Evolutionary conservation across 768 basidiomycete genomes (phyloP), one percentile per base, ranked within the genome.

Genomic region (Tulasnella sp.): DNA sequence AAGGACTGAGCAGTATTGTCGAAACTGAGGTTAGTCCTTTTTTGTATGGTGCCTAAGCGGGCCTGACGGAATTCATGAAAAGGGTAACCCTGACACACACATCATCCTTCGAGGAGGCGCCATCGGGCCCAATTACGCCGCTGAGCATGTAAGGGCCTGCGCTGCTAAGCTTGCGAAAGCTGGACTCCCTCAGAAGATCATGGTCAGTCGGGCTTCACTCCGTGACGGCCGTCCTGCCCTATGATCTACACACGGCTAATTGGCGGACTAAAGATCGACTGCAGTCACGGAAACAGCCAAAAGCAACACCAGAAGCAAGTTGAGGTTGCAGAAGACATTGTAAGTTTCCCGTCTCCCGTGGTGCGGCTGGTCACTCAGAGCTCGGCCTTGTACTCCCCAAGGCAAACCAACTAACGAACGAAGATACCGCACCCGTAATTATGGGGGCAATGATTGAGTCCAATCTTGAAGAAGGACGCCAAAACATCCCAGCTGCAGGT

Each of bases 401-500:
- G 94, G 92, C 91, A 24, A 88, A 86, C 71, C 95, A 95, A 86
- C 85, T 95, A 18, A 90, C 92, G 82, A 89, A 88, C 1, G 89
- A 88, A 42, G 92, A 94, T 79, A 96, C 94, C 0, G 89, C 91
- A 0, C 83, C 87, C 7, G 87, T 89, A 80, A 96, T 97, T 82
- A 92, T 95, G 90, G 96, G 95, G 71, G 94, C 96, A 77, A 99
- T 98, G 97, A 88, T 99, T 78, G 97, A 98, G 86, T 95, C 93
- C 68, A 97, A 97, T 84, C 88, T 98, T 74, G 88, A 91, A 10
- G 95, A 94, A 77, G 84, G 84, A 80, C 44, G 94, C 75, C 95
- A 97, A 85, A 91, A 95, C 82, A 92, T 97, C 80, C 92, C 95
- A 4, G 83, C 89, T 0, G 87, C 88, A 16, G 96, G 95, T 3